Conservation (phyloP, 495 filamentous ascomycete species). For the Penicillium maclennaniae region DNA sequence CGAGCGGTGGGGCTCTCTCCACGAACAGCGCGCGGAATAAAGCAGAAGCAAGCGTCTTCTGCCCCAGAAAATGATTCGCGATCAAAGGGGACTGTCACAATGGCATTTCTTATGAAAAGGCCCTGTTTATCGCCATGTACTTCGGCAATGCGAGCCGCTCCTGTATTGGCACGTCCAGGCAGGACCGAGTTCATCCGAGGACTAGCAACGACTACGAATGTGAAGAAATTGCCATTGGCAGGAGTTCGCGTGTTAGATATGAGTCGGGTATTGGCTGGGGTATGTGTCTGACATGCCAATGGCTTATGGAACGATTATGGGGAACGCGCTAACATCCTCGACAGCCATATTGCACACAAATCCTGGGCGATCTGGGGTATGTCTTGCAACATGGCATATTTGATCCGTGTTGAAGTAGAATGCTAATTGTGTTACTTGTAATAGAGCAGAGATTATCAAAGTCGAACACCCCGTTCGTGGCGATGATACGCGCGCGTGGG, state of each 20-base stretch:
- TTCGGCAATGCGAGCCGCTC: background rate
- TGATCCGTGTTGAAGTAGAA: background rate
- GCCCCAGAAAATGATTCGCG: background rate
- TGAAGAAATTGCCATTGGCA: slow-evolving; percentile 17
- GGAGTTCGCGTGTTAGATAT: slow-evolving; percentile 20
- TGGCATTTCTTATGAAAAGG: background rate
- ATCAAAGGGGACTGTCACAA: background rate
- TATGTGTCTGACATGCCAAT: slow-evolving; percentile 6
- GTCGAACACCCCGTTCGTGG: slow-evolving; percentile 88
- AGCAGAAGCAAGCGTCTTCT: background rate
- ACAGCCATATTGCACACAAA: slow-evolving; percentile 96
- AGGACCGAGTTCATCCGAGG: slow-evolving; percentile 5
- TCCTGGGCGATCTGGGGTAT: slow-evolving; percentile 93
- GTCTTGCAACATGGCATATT: slow-evolving; percentile 20
- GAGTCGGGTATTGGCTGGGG: slow-evolving; percentile 21
- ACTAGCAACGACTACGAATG: slow-evolving; percentile 3
- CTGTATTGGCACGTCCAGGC: background rate
- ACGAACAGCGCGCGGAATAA: slow-evolving; percentile 1
- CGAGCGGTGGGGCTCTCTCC: slow-evolving; percentile 8
- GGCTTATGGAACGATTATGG: background rate
- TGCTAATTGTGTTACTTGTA: background rate
- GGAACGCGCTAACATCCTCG: background rate
- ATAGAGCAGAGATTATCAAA: slow-evolving; percentile 92
- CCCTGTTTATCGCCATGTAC: background rate
- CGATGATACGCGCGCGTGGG: slow-evolving; percentile 95